Conservation (phyloP, 1,139 yeast species). For the Yamadazyma sp. region DNA sequence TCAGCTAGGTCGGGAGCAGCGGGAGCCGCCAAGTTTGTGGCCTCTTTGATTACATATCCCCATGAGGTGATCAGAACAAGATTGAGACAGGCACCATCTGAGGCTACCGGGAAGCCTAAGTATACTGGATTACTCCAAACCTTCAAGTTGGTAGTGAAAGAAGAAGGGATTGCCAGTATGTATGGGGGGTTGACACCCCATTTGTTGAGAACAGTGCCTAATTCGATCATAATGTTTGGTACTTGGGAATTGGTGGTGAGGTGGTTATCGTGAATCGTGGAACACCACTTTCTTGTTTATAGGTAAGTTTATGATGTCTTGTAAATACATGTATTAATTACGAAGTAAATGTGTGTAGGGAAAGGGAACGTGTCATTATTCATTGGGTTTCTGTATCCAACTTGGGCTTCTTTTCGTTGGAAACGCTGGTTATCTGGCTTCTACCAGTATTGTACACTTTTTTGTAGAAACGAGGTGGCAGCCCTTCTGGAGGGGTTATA, state of each 20-base stretch:
- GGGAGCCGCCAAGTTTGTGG: constrained; percentile 91
- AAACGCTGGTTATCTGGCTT: constrained; percentile 7
- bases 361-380: too few relatives aligned
- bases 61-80: constrained; percentile 97
- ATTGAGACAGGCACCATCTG: constrained; percentile 86
- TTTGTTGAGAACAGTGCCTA: constrained; percentile 93
- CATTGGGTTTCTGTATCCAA: neutral
- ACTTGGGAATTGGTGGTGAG: constrained; percentile 95
- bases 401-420: constrained; percentile 4
- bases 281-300: constrained; percentile 9
- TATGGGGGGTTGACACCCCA: constrained; percentile 98
- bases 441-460: constrained; percentile 32
- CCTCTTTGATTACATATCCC: constrained; percentile 91
- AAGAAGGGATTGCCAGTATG: constrained; percentile 91
- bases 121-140: constrained; percentile 90
- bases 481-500: constrained; percentile 37
- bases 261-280: constrained; percentile 43
- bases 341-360: neutral
- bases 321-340: constrained; percentile 10
- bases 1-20: constrained; percentile 97
- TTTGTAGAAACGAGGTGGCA: constrained; percentile 43
- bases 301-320: constrained; percentile 5
- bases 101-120: constrained; percentile 74
- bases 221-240: constrained; percentile 97
- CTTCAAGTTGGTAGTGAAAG: constrained; percentile 76